Evolutionary conservation across 768 basidiomycete genomes (phyloP).

Genomic region (Leccinum longicurvipes): DNA sequence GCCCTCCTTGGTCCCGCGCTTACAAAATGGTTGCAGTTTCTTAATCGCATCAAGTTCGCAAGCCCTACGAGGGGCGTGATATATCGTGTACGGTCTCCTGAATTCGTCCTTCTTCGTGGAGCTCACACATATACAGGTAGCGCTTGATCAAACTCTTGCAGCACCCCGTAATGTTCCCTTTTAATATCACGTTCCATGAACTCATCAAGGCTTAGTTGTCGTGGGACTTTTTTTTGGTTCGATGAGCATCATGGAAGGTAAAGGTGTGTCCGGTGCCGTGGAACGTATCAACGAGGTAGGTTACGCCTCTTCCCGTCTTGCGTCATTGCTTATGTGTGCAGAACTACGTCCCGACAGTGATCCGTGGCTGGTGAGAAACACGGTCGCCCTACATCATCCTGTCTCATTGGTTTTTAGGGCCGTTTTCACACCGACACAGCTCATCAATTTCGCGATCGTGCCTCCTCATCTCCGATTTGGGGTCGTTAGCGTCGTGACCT

Average conservation of each 20-base stretch:
- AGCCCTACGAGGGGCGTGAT: slow-evolving; percentile 55
- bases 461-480: slow-evolving; percentile 77
- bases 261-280: slow-evolving; percentile 49
- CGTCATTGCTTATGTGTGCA: slow-evolving; percentile 26
- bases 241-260: slow-evolving; percentile 81
- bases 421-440: slow-evolving; percentile 73
- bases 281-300: slow-evolving; percentile 41
- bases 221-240: slow-evolving; percentile 63
- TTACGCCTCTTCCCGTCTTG: background rate
- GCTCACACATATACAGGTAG: slow-evolving; percentile 47
- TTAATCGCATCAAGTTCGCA: slow-evolving; percentile 68
- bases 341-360: slow-evolving; percentile 69
- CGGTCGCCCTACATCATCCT: background rate
- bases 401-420: slow-evolving; percentile 39
- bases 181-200: slow-evolving; percentile 12
- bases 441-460: slow-evolving; percentile 74
- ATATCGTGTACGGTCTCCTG: slow-evolving; percentile 49
- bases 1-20: slow-evolving; percentile 77
- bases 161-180: slow-evolving; percentile 53
- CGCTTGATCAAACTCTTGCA: slow-evolving; percentile 75
- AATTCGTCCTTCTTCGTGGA: background rate
- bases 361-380: slow-evolving; percentile 65
- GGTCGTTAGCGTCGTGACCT: slow-evolving; percentile 69
- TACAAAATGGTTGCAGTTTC: slow-evolving; percentile 76
- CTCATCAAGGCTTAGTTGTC: slow-evolving; percentile 30